Conservation (phyloP, 1,284 basidiomycete species). For the Omphalotus olearius region DNA sequence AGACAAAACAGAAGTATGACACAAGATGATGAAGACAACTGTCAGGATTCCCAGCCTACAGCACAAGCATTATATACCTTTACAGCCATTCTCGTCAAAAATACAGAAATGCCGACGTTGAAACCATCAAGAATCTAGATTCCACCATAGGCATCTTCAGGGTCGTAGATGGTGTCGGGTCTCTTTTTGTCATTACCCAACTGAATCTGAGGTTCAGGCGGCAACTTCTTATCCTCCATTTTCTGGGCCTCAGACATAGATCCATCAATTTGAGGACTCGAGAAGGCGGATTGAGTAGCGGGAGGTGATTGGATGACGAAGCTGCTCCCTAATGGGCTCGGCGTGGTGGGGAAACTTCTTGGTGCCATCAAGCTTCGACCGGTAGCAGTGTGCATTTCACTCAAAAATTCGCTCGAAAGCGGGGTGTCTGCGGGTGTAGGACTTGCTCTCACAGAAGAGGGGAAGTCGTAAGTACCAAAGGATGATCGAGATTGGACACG, state of each 20-base stretch:
- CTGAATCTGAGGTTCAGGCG: neutral
- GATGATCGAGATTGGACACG: conserved; percentile 34
- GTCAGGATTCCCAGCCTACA: neutral
- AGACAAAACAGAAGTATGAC: neutral
- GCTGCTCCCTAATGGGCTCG: conserved; percentile 17
- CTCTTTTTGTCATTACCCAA: conserved; percentile 9
- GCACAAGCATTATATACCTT: neutral
- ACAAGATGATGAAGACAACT: neutral
- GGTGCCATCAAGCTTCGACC: conserved; percentile 11
- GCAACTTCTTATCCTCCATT: neutral
- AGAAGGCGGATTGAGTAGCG: neutral
- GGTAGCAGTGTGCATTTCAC: too few relatives aligned
- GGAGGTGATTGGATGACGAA: conserved; percentile 11
- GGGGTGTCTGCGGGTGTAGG: neutral
- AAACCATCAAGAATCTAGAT: conserved; percentile 9
- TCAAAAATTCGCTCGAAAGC: too few relatives aligned
- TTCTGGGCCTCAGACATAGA: too few relatives aligned
- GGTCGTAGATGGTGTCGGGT: conserved; percentile 24
- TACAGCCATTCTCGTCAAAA: neutral
- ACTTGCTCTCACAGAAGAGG: conserved; percentile 20
- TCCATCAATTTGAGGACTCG: too few relatives aligned
- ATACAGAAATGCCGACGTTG: neutral
- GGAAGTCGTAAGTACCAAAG: conserved; percentile 29
- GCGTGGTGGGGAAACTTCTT: conserved; percentile 21
- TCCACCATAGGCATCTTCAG: conserved; percentile 25